Evolutionary conservation across 257 asterid genomes (phyloP), one percentile per base, ranked within the genome.

Genomic region (Paulownia fortunei): DNA sequence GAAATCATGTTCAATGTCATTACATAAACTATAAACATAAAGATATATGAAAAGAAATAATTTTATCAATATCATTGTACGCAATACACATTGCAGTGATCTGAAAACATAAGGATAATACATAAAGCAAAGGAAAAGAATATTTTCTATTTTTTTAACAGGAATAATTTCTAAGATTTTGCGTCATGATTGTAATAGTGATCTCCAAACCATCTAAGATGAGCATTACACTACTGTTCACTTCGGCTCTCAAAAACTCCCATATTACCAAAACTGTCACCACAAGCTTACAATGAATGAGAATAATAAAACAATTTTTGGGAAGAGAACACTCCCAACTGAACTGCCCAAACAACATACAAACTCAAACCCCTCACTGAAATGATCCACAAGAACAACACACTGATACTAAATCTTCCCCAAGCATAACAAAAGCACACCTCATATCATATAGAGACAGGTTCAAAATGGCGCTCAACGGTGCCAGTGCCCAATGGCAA

Each of bases 371-470:
- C 67, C 12, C 69, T 71, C 32, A 27, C 60, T 65, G 13, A 32
- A 41, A 60, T 19, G 72, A 77, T 32, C 67, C 84, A 71, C 34
- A 46, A 72, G 76, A 52, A 67, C 59, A 56, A 70, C 44, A 49
- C 27, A 74, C 56, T 26, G 46, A 47, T 47, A 73, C 49, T 70
- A 58, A 42, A 77, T 37, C 76, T 80, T 72, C 76, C 67, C 79
- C 79, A 67, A 26, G 72, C 58, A 52, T 68, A 76, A 76, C 49
- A 77, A 47, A 79, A 66, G 83, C 88, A 84, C 82, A 80, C 88
- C 65, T 63, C 70, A 74, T 71, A 81, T 58, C 79, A 78, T 81
- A 79, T 74, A 84, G 59, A 83, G 77, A 70, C 56, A 24, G 69
- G 82, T 79, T 77, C 76, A 74, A 82, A 76, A 88, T 24, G 81